Evolutionary conservation across 2,329 filamentous ascomycete species (phyloP), one percentile per base, ranked within the genome.

Genomic region (Sporothrix humicola): DNA sequence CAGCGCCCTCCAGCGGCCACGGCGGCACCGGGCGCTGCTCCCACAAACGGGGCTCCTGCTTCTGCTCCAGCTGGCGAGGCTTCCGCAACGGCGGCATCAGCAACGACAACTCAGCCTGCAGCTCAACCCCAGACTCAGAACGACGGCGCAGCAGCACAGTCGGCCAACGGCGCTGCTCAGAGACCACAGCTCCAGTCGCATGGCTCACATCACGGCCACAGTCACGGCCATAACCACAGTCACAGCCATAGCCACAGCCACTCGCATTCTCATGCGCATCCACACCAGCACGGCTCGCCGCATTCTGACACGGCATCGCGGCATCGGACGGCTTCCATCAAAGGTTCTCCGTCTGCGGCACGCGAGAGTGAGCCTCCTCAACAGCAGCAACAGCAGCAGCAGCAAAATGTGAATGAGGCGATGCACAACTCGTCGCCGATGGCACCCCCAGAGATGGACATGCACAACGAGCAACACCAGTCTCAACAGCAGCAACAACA

Each of bases 381-480:
- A 42, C 59, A 72, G 42, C 46, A 69, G 23, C 65, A 52, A 42
- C 63, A 68, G 20, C 63, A 68, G 44, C 63, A 68, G 44, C 63
- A 48, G 44, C 46, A 48, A 48, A 9, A 48, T 48, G 17, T 63
- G 59, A 63, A 63, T 6, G 59, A 63, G 59, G 2, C 59, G n/a
- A 7, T 54, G 68, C 52, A 48, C 68, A 23, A 48, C 37, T 50
- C 69, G 7, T 37, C 70, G 8, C 59, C 70, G 20, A 15, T 26
- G 68, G 66, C 66, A 0, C 23, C 20, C 15, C 20, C 46, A 52
- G 17, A 50, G 12, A 20, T 13, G 31, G 48, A 54, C n/a, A 44
- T 44, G 31, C 58, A 63, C 37, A 20, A 44, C 59, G 31, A 63
- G 37, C 59, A 63, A 7, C 37, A 44, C 3, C 37, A 63, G 37